Conservation (phyloP, 768 basidiomycete genomes). For the Agrocybe praecox region DNA sequence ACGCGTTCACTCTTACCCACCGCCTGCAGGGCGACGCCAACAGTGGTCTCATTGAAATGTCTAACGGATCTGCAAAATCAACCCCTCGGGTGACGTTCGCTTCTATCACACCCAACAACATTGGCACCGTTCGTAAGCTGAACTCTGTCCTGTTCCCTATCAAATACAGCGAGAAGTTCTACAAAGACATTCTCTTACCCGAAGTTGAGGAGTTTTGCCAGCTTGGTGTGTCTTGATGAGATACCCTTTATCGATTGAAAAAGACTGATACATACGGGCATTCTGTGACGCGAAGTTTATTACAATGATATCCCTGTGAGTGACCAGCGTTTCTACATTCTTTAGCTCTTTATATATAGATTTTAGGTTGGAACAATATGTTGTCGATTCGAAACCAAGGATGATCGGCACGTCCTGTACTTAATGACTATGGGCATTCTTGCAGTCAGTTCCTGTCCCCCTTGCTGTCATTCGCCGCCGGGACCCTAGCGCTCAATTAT, state of each 20-base stretch:
- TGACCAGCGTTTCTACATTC: conserved; percentile 14
- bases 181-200: conserved; percentile 72
- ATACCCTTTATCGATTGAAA: not conserved
- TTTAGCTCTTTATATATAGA: conserved; percentile 13
- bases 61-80: conserved; percentile 20
- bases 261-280: conserved; percentile 3
- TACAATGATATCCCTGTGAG: conserved; percentile 85
- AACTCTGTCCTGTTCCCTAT: conserved; percentile 87
- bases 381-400: conserved; percentile 77
- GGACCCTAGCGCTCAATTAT: conserved; percentile 9
- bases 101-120: conserved; percentile 77
- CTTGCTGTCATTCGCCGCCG: not conserved
- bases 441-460: conserved; percentile 50
- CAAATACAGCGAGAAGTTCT: conserved; percentile 88
- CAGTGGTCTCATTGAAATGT: conserved; percentile 12
- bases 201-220: conserved; percentile 88
- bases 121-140: conserved; percentile 73
- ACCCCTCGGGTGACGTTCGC: conserved; percentile 64
- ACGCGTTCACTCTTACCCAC: not conserved
- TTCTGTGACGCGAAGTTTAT: conserved; percentile 61
- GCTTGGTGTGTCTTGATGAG: conserved; percentile 61
- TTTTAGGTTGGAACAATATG: conserved; percentile 78
- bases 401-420: conserved; percentile 62
- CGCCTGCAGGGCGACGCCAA: not conserved
- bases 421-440: conserved; percentile 93